These are phyloP conservation scores for Penicillium arizonense DNA, from an alignment of 495 filamentous ascomycete genomes.

Conservation along the genomic window DNA sequence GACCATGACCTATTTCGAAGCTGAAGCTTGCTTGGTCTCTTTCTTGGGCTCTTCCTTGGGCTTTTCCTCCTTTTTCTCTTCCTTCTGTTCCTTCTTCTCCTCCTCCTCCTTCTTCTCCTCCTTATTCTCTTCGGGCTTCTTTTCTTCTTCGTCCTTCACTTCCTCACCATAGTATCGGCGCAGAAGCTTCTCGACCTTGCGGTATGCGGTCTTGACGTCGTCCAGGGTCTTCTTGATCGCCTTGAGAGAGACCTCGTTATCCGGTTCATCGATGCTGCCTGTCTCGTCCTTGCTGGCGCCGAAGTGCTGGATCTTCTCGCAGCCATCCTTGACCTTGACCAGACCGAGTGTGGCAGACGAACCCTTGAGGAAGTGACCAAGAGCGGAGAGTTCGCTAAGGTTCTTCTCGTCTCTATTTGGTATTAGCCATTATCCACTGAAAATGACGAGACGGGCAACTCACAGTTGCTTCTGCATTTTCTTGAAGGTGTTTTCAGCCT, in stretches of 20 bases:
- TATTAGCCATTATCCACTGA: neutral
- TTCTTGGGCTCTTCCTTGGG: conserved; percentile 18
- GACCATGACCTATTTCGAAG: conserved; percentile 2
- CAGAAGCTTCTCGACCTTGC: conserved; percentile 69
- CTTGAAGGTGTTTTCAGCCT: conserved; percentile 80
- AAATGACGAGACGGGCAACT: conserved; percentile 25
- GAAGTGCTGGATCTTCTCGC: conserved; percentile 95
- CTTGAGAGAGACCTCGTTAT: conserved; percentile 62
- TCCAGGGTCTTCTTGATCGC: conserved; percentile 68
- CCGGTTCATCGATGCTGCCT: conserved; percentile 58
- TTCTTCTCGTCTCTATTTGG: conserved; percentile 57
- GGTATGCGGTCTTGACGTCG: conserved; percentile 72
- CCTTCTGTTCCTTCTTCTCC: conserved; percentile 11
- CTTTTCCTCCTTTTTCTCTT: conserved; percentile 9
- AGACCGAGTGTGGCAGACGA: conserved; percentile 96
- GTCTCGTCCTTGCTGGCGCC: conserved; percentile 77
- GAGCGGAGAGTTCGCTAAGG: conserved; percentile 69
- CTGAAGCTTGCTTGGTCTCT: conserved; percentile 1
- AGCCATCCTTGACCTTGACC: conserved; percentile 86
- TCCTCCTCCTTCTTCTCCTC: conserved; percentile 9
- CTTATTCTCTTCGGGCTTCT: conserved; percentile 15
- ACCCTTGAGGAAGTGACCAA: conserved; percentile 96
- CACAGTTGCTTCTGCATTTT: conserved; percentile 86
- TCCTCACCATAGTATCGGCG: conserved; percentile 66
- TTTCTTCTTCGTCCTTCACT: conserved; percentile 14